Conservation (phyloP, 2,329 filamentous ascomycete genomes). For the Alternaria arbusti region DNA sequence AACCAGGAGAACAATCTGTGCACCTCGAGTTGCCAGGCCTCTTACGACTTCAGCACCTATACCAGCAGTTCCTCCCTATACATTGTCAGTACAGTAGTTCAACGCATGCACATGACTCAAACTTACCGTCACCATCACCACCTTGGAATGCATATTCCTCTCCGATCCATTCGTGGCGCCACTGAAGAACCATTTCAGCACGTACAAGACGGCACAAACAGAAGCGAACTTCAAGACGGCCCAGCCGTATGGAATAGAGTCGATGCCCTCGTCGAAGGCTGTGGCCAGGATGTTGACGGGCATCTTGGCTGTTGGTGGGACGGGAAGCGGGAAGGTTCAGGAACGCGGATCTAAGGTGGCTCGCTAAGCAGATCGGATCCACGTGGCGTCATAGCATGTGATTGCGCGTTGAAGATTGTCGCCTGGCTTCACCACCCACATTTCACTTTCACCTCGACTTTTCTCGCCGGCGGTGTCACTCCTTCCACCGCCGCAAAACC, state of each 20-base stretch:
- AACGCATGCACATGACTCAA: neutral
- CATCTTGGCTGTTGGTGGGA: conserved; percentile 55
- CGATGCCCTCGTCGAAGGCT: conserved; percentile 61
- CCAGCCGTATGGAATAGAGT: conserved; percentile 61
- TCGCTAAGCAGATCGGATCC: conserved; percentile 28
- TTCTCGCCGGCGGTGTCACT: conserved; percentile 10
- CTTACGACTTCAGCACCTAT: conserved; percentile 80
- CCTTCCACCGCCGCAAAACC: conserved; percentile 11
- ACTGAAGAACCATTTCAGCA: conserved; percentile 77
- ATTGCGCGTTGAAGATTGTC: conserved; percentile 22
- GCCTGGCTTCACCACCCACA: conserved; percentile 13
- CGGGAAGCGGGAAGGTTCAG: conserved; percentile 24
- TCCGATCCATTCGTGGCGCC: conserved; percentile 78
- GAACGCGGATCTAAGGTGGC: conserved; percentile 31
- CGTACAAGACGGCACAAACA: conserved; percentile 59
- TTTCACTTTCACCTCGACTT: conserved; percentile 1
- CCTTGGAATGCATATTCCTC: conserved; percentile 88
- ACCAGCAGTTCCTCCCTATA: conserved; percentile 84
- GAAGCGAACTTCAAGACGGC: conserved; percentile 60
- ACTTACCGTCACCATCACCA: conserved; percentile 84
- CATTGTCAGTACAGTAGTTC: conserved; percentile 18
- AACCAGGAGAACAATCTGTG: conserved; percentile 89
- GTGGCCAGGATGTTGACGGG: conserved; percentile 66
- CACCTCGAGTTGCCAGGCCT: conserved; percentile 79
- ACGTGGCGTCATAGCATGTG: conserved; percentile 42